These are phyloP conservation scores for Angophora floribunda DNA, from an alignment of 345 rosid genomes.

Conservation along the genomic window DNA sequence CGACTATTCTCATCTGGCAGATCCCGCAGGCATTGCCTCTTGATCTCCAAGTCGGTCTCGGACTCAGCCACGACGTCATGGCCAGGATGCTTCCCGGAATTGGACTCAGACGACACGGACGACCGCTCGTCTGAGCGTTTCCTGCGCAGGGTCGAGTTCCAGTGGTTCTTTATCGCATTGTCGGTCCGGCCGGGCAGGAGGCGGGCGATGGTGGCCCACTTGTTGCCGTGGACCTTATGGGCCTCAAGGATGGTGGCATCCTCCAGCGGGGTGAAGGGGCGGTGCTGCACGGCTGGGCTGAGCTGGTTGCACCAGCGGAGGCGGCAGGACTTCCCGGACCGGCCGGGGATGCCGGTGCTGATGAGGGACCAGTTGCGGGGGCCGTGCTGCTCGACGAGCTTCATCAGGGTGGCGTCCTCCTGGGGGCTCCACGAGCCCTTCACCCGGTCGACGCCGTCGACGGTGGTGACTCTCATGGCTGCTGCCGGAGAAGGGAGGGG, in stretches of 20 bases:
- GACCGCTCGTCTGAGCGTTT: constrained; percentile 11
- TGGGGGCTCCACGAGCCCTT: constrained; percentile 62
- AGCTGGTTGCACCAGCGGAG: constrained; percentile 76
- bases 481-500: background rate
- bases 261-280: constrained; percentile 47
- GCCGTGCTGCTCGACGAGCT: constrained; percentile 46
- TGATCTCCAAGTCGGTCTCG: constrained; percentile 12
- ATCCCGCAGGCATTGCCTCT: constrained; percentile 14
- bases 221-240: constrained; percentile 47
- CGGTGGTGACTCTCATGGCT: background rate
- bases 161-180: constrained; percentile 59
- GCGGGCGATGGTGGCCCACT: constrained; percentile 66
- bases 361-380: constrained; percentile 67
- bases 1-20: constrained; percentile 2
- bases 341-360: constrained; percentile 45
- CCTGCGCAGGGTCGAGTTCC: constrained; percentile 54
- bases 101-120: constrained; percentile 13
- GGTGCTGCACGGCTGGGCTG: constrained; percentile 55
- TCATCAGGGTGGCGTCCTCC: constrained; percentile 39
- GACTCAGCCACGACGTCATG: constrained; percentile 1
- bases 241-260: constrained; percentile 39
- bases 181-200: constrained; percentile 60
- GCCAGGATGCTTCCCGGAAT: constrained; percentile 12
- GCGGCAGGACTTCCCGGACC: constrained; percentile 64
- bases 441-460: constrained; percentile 13